Evolutionary conservation across 768 basidiomycete species (phyloP).

Genomic region (Naganishia kalamii): DNA sequence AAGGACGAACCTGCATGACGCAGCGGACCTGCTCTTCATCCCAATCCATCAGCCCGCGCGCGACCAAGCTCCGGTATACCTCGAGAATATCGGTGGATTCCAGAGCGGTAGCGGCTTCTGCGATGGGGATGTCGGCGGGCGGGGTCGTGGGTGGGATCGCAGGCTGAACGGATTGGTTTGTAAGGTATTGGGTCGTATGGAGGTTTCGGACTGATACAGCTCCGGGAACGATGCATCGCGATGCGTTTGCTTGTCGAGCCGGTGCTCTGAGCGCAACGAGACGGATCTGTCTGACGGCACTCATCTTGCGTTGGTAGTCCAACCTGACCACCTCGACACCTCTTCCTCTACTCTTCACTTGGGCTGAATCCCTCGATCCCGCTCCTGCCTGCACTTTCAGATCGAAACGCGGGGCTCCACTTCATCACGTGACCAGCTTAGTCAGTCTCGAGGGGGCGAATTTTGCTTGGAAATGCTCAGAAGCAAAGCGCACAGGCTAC

Average conservation of each 20-base stretch:
- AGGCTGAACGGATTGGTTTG: too few relatives aligned
- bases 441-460: too few relatives aligned
- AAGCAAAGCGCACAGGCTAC: too few relatives aligned
- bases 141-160: not conserved
- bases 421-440: constrained; percentile 2
- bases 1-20: constrained; percentile 52
- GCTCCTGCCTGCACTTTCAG: not conserved
- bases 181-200: too few relatives aligned
- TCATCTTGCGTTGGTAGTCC: not conserved
- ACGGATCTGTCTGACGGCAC: not conserved
- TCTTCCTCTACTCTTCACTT: not conserved
- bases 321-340: too few relatives aligned
- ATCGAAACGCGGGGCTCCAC: not conserved
- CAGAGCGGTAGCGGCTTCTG: not conserved
- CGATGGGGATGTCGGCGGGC: not conserved
- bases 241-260: too few relatives aligned
- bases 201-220: too few relatives aligned
- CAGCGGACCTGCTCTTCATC: constrained; percentile 56
- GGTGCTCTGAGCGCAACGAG: too few relatives aligned
- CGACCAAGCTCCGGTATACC: constrained; percentile 52
- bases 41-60: constrained; percentile 51
- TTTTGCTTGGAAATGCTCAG: too few relatives aligned
- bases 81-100: constrained; percentile 51
- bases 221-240: too few relatives aligned
- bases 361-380: too few relatives aligned